Conservation (phyloP, 225 moss, liverwort and hornwort species). For the Rhytidiadelphus loreus region DNA sequence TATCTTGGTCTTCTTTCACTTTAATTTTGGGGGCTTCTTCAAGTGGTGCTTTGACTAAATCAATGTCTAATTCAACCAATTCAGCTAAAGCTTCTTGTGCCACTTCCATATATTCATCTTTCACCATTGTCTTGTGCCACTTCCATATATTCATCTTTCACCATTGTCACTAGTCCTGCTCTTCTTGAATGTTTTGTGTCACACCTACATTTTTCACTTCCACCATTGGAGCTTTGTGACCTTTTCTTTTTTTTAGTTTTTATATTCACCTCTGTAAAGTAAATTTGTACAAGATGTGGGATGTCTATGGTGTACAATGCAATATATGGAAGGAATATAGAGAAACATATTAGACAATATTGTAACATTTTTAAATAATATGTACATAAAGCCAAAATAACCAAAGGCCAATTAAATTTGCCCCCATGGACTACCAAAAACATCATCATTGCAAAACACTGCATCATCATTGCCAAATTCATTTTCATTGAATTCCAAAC, state of each 20-base stretch:
- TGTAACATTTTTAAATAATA: not conserved
- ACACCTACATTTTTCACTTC: not conserved
- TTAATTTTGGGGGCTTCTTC: not conserved
- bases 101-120: not conserved
- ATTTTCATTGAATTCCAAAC: not conserved
- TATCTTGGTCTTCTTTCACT: not conserved
- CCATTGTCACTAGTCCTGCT: no score
- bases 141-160: no score
- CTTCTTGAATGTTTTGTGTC: not conserved
- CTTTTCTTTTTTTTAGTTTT: not conserved
- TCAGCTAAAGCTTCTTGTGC: not conserved
- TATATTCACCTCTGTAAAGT: not conserved
- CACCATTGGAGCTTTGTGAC: not conserved
- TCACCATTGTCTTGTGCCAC: not conserved
- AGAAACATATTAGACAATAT: not conserved
- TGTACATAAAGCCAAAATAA: not conserved
- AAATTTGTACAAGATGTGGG: not conserved
- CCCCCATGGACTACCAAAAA: not conserved
- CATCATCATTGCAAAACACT: not conserved
- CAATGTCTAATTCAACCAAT: accelerated
- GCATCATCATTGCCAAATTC: not conserved
- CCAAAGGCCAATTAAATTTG: not conserved
- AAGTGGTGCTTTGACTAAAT: not conserved
- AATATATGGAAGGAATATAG: not conserved
- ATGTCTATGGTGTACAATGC: not conserved